Percentiles rank a stretch among this genome's conserved stretches.
phyloP scores from a whole-genome alignment of 2,329 filamentous ascomycete species.

The Balansia obtecta region DNA sequence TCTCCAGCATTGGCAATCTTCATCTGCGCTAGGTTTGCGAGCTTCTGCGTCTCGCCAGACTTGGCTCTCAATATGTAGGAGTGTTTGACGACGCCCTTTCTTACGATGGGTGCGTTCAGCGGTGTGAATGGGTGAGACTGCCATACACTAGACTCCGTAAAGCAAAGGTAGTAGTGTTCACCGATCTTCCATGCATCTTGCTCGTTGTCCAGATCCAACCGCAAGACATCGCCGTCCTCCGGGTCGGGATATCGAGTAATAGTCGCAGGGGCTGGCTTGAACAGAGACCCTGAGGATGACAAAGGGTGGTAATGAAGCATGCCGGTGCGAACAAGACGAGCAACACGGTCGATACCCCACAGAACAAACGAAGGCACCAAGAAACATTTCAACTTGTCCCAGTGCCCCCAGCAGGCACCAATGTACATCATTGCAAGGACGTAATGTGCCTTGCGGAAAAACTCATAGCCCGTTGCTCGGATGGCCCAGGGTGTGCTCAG shows the following conservation, averaged over 20 bases:
- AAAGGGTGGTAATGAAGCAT: slow-evolving; percentile 47
- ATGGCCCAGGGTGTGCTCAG: slow-evolving; percentile 47
- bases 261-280: slow-evolving; percentile 37
- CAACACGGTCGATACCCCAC: slow-evolving; percentile 50
- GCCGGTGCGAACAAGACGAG: slow-evolving; percentile 44
- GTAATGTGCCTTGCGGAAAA: slow-evolving; percentile 65
- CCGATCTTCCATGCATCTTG: slow-evolving; percentile 52
- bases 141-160: slow-evolving; percentile 54
- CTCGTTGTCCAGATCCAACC: slow-evolving; percentile 51
- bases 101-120: slow-evolving; percentile 35
- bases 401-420: slow-evolving; percentile 65
- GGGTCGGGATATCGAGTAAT: slow-evolving; percentile 37
- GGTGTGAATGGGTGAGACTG: slow-evolving; percentile 63
- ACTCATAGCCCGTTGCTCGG: slow-evolving; percentile 58
- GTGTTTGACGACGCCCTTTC: slow-evolving; percentile 31
- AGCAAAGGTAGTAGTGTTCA: slow-evolving; percentile 61
- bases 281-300: slow-evolving; percentile 28
- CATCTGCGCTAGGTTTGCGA: slow-evolving; percentile 32
- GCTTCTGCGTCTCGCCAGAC: slow-evolving; percentile 44
- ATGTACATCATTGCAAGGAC: slow-evolving; percentile 62
- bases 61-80: slow-evolving; percentile 47
- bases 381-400: slow-evolving; percentile 55
- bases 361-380: slow-evolving; percentile 53
- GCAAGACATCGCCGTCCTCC: slow-evolving; percentile 48
- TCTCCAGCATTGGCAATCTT: slow-evolving; percentile 19